Evolutionary conservation across 352 stramenopile genomes (phyloP).

Genomic region (Pythium sp.): DNA sequence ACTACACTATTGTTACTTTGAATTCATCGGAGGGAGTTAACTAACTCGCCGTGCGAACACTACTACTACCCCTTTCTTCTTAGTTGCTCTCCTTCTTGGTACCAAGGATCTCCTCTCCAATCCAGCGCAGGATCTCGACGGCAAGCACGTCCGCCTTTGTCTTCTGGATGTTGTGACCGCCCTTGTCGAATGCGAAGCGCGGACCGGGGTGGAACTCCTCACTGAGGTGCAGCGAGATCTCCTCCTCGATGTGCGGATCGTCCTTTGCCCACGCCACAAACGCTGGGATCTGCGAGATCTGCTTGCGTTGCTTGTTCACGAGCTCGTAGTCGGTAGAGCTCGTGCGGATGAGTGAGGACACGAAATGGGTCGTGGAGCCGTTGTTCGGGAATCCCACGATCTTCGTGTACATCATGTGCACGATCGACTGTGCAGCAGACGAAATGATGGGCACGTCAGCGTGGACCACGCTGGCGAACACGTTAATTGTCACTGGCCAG

Average conservation of each 20-base stretch:
- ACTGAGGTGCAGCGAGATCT: constrained; percentile 43
- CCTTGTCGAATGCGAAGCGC: constrained; percentile 32
- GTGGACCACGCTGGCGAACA: constrained; percentile 18
- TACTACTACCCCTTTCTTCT: neutral
- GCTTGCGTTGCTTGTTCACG: constrained; percentile 25
- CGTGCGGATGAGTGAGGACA: constrained; percentile 30
- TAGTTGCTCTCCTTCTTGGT: neutral
- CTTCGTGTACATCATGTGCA: constrained; percentile 20
- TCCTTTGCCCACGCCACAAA: constrained; percentile 46
- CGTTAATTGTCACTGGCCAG: constrained; percentile 15
- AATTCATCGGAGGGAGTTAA: neutral
- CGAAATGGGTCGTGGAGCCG: constrained; percentile 15
- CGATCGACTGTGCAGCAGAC: constrained; percentile 7
- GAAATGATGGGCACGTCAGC: constrained; percentile 19
- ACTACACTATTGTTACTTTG: no score
- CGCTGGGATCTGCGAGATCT: constrained; percentile 26
- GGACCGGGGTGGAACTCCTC: constrained; percentile 26
- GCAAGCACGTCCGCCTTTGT: constrained; percentile 34
- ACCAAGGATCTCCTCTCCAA: constrained; percentile 19
- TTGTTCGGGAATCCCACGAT: constrained; percentile 23
- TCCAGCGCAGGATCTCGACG: constrained; percentile 24
- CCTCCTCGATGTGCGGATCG: constrained; percentile 60
- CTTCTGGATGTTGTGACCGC: constrained; percentile 60
- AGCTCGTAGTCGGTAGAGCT: constrained; percentile 35
- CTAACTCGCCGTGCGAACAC: neutral